These are phyloP conservation scores for Chlamydomonas urium DNA, from an alignment of 139 green algal species.

Conservation along the genomic window DNA sequence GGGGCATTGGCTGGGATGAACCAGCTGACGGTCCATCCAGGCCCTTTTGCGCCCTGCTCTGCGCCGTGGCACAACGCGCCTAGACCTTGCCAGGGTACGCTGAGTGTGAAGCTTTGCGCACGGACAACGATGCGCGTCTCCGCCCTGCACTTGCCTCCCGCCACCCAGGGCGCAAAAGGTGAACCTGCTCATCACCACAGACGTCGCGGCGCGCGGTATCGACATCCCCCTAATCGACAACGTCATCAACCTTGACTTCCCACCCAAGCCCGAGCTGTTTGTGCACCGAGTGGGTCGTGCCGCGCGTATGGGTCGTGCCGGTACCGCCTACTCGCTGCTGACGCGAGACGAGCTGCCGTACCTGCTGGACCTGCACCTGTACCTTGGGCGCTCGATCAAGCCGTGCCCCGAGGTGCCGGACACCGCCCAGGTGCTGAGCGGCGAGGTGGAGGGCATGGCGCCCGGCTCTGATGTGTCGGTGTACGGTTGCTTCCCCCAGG, in stretches of 20 bases:
- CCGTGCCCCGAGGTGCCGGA: constrained; percentile 26
- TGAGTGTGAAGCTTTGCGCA: too few relatives aligned
- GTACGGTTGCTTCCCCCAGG: constrained; percentile 65
- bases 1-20: too few relatives aligned
- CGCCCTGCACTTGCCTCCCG: too few relatives aligned
- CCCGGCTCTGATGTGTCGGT: constrained; percentile 25
- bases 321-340: constrained; percentile 73
- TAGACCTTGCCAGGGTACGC: too few relatives aligned
- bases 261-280: constrained; percentile 91
- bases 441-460: neutral
- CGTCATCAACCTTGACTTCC: constrained; percentile 97
- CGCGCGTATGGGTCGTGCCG: constrained; percentile 38
- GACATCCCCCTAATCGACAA: constrained; percentile 99
- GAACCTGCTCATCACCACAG: constrained; percentile 86
- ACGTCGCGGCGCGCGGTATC: constrained; percentile 96
- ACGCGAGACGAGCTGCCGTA: constrained; percentile 81
- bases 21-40: too few relatives aligned
- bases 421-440: neutral
- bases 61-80: too few relatives aligned
- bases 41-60: too few relatives aligned
- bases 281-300: constrained; percentile 60
- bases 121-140: too few relatives aligned
- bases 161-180: constrained; percentile 34
- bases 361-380: constrained; percentile 95
- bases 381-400: constrained; percentile 61